A percentile compares a stretch with the other conserved stretches of the same genome.
Evolutionary conservation across 2,329 filamentous ascomycete species (phyloP).

Genomic region (Amesomyces nigricolor): DNA sequence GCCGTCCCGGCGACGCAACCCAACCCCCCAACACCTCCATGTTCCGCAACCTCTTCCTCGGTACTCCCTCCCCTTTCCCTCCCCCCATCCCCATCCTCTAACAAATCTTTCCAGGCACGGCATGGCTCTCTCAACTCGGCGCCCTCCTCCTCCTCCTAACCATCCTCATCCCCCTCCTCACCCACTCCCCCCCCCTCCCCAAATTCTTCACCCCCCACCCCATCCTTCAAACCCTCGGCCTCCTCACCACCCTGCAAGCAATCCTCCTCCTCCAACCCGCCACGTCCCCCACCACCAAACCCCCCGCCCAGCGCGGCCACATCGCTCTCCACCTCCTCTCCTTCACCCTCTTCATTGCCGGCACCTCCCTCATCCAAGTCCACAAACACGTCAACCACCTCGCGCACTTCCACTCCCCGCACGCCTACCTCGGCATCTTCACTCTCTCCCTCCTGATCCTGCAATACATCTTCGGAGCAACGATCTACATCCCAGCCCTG

Average conservation of each 20-base stretch:
- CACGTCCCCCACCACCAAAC: conserved; percentile 68
- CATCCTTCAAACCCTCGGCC: conserved; percentile 59
- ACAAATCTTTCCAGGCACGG: conserved; percentile 61
- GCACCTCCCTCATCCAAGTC: conserved; percentile 67
- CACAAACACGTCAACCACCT: conserved; percentile 71
- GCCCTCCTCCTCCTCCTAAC: conserved; percentile 68
- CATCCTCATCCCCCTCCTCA: conserved; percentile 72
- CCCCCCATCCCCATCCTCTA: conserved; percentile 3
- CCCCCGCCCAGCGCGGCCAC: conserved; percentile 55
- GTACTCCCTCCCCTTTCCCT: conserved; percentile 43
- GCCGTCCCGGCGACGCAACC: conserved; percentile 39
- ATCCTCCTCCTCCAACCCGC: conserved; percentile 86
- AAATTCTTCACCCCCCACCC: conserved; percentile 79
- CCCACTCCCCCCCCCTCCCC: conserved; percentile 51
- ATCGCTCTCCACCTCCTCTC: conserved; percentile 63
- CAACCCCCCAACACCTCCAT: conserved; percentile 62
- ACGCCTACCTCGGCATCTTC: conserved; percentile 75
- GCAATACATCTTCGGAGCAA: conserved; percentile 75
- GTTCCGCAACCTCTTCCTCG: conserved; percentile 65
- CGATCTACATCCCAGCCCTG: conserved; percentile 68
- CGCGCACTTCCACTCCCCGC: conserved; percentile 71
- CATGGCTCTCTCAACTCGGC: conserved; percentile 71
- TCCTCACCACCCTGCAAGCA: conserved; percentile 72
- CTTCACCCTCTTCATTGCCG: conserved; percentile 55
- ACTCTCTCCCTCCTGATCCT: conserved; percentile 64